Percentiles rank a stretch among this genome's conserved stretches.
Evolutionary conservation across 2,329 filamentous ascomycete species (phyloP).

Genomic region (Alternaria sp.): DNA sequence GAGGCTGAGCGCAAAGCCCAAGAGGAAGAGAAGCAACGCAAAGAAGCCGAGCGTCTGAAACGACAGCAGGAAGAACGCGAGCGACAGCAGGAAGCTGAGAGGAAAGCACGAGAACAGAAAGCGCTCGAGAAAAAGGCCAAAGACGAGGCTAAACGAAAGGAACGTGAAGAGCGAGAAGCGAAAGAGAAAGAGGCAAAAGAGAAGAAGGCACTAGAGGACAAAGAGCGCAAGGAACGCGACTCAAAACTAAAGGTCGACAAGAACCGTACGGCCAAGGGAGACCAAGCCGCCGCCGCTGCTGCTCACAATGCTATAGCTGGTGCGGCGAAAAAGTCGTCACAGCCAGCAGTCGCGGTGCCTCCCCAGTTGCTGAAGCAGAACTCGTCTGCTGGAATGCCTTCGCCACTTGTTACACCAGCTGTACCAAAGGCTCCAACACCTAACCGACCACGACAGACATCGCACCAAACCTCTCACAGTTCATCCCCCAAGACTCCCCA

Average conservation of each 20-base stretch:
- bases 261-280: constrained; percentile 53
- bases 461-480: constrained; percentile 77
- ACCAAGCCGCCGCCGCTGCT: constrained; percentile 48
- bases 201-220: constrained; percentile 65
- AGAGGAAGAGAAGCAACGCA: constrained; percentile 84
- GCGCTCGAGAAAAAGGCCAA: constrained; percentile 81
- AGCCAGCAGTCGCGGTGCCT: constrained; percentile 60
- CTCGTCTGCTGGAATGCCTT: constrained; percentile 65
- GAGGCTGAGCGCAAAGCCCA: constrained; percentile 90
- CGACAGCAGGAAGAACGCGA: constrained; percentile 85
- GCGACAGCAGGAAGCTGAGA: constrained; percentile 83
- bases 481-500: constrained; percentile 75
- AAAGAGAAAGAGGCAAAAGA: constrained; percentile 81
- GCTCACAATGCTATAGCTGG: constrained; percentile 37
- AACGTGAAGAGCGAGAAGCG: constrained; percentile 67
- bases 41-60: constrained; percentile 83
- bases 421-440: constrained; percentile 85
- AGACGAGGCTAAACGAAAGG: constrained; percentile 77
- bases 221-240: constrained; percentile 69
- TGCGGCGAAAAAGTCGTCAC: constrained; percentile 46
- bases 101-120: constrained; percentile 80
- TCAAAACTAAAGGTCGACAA: constrained; percentile 56
- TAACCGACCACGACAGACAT: constrained; percentile 76
- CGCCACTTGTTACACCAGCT: constrained; percentile 84
- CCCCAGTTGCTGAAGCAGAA: constrained; percentile 63